Conservation (phyloP, 768 basidiomycete species). For the Agaricus subrufescens region DNA sequence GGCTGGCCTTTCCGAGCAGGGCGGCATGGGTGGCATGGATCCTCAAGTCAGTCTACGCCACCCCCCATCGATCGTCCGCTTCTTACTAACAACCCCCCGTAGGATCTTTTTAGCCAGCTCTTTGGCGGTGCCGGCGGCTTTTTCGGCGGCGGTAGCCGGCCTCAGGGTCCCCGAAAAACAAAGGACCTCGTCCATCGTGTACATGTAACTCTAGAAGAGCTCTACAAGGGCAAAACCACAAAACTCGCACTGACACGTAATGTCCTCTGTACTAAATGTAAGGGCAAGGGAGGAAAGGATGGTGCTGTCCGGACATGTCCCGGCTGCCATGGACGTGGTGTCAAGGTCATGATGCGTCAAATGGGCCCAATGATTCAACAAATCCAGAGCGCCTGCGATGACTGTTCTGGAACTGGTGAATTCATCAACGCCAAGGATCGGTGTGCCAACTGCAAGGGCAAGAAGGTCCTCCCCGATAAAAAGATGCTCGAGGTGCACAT, state of each 20-base stretch:
- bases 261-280: conserved; percentile 89
- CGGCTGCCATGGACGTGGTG: conserved; percentile 82
- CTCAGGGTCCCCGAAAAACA: conserved; percentile 81
- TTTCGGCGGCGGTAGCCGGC: conserved; percentile 66
- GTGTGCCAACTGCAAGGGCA: conserved; percentile 90
- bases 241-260: conserved; percentile 97
- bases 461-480: conserved; percentile 91
- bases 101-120: conserved; percentile 96
- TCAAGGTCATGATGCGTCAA: conserved; percentile 89
- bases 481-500: conserved; percentile 97
- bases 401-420: conserved; percentile 92
- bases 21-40: conserved; percentile 95
- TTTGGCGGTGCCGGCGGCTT: conserved; percentile 86
- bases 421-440: conserved; percentile 91
- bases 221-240: conserved; percentile 98
- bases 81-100: conserved; percentile 7
- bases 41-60: conserved; percentile 59
- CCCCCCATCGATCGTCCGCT: background rate
- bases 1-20: conserved; percentile 81
- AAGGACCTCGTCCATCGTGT: conserved; percentile 99
- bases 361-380: conserved; percentile 99
- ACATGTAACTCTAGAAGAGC: conserved; percentile 93
- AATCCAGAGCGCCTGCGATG: conserved; percentile 91
- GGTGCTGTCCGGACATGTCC: conserved; percentile 83
- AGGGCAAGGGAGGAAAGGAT: conserved; percentile 96